Base-by-base conservation (phyloP, 2,329 filamentous ascomycete genomes). In the Penicillium sclerotigenum region DNA sequence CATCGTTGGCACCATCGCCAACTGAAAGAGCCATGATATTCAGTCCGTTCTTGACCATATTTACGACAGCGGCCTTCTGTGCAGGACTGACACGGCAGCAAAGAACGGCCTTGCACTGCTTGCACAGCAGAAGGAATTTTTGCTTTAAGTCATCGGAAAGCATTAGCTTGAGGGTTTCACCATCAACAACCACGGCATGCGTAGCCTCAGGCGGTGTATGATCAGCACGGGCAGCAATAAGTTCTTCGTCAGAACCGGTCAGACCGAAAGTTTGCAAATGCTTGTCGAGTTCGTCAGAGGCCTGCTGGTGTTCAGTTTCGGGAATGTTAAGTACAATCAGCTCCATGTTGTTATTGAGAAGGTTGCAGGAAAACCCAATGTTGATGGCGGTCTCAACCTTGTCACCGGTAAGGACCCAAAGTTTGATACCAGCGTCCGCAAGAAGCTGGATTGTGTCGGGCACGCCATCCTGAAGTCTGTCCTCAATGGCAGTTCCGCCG, bases 321-420 rank as follows among this genome's bases (percentile, higher is more conserved):
- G 89, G 84, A 29, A 94, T 82, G 70, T 95, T 95, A 65, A 99
- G 81, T 47, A 96, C 85, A 61, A 99, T 89, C 59, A 99, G 79
- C 65, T 99, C 94, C 94, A 99, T 97, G 64, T 96, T 90, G 73
- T 97, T 99, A 75, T 93, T 91, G 53, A 99, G 83, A 31, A 99
- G 81, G 66, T 99, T 99, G 79, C 95, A 99, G 11, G 95, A 99
- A 76, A 97, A 99, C 2, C 94, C 94, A 70, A 99, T 99, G 77
- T 99, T 99, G 85, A 99, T 99, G 56, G 95, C 94, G 24, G 94
- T 99, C 77, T 99, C 94, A 31, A 97, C 93, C 76, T 97, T 99
- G 81, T 99, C 94, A 61, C 95, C 94, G 16, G 94, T 99, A 62
- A 99, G 79, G 52, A 99, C 94, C 94, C 94, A 99, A 8, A 99